Evolutionary conservation across 106 monocot genomes (phyloP).

Genomic region (Dioscorea alata): DNA sequence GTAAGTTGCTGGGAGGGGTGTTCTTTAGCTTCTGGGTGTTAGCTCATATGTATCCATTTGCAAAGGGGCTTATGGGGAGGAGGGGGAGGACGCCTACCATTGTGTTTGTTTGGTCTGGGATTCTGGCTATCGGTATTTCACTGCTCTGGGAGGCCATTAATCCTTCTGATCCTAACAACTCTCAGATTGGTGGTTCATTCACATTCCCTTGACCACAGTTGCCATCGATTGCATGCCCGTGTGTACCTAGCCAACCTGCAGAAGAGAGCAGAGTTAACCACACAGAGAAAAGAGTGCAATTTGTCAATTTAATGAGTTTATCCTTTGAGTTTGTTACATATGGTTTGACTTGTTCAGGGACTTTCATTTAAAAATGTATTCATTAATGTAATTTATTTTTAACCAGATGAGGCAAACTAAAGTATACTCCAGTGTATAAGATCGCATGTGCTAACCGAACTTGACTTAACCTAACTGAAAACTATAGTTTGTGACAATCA

Average conservation of each 20-base stretch:
- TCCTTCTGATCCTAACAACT: constrained; percentile 33
- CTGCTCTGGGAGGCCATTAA: constrained; percentile 90
- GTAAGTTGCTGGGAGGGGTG: constrained; percentile 58
- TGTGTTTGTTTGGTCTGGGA: constrained; percentile 88
- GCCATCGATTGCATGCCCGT: too few species aligned
- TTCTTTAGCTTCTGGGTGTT: constrained; percentile 87
- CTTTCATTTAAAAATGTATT: too few species aligned
- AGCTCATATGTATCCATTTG: constrained; percentile 92
- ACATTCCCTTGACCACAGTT: constrained; percentile 51
- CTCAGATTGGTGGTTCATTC: constrained; percentile 81
- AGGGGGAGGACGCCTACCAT: constrained; percentile 90
- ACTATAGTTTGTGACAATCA: too few species aligned
- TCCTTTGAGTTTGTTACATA: too few species aligned
- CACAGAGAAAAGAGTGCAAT: too few species aligned
- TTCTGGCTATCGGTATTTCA: constrained; percentile 87
- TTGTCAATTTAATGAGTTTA: too few species aligned
- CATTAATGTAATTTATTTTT: too few species aligned
- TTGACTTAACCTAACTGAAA: too few species aligned
- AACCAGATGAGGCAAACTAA: too few species aligned
- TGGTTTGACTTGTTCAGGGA: too few species aligned
- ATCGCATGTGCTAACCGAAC: too few species aligned
- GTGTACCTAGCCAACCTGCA: constrained; percentile 26
- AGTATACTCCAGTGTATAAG: too few species aligned
- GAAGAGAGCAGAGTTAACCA: background rate
- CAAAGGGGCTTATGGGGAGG: constrained; percentile 89